phyloP scores from a whole-genome alignment of 2,329 filamentous ascomycete genomes.

The Cercospora canescens region DNA sequence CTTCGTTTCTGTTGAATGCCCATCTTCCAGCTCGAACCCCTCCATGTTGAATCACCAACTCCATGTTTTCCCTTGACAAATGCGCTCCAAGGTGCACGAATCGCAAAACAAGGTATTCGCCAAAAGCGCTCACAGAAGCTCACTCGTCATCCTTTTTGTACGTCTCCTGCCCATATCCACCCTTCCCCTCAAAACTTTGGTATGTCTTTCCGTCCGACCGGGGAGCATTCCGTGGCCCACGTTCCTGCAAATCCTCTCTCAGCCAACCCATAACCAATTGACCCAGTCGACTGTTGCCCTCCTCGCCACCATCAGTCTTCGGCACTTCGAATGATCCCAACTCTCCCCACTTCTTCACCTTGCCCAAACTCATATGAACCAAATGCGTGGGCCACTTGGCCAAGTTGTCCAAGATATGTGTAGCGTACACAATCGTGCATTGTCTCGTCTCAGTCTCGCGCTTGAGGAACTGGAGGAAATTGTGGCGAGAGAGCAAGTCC shows the following conservation, averaged over 20 bases:
- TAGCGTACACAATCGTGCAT: slow-evolving; percentile 96
- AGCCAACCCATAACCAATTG: slow-evolving; percentile 89
- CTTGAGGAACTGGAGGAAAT: slow-evolving; percentile 85
- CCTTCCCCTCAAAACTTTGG: slow-evolving; percentile 57
- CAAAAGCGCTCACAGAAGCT: no score
- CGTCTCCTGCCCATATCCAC: slow-evolving; percentile 64
- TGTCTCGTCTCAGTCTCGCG: slow-evolving; percentile 77
- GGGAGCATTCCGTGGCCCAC: slow-evolving; percentile 70
- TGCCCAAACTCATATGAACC: slow-evolving; percentile 90
- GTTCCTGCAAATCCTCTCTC: slow-evolving; percentile 71
- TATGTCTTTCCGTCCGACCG: slow-evolving; percentile 67
- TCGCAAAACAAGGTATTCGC: no score
- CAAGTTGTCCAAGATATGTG: slow-evolving; percentile 94
- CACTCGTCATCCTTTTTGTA: slow-evolving; percentile 23
- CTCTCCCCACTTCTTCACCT: slow-evolving; percentile 80
- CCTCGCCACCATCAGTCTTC: slow-evolving; percentile 48
- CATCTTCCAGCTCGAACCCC: no score
- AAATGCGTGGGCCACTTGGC: slow-evolving; percentile 94
- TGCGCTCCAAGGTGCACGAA: no score
- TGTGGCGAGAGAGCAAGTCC: slow-evolving; percentile 78
- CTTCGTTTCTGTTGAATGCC: no score
- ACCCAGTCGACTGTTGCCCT: slow-evolving; percentile 80
- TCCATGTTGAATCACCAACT: no score
- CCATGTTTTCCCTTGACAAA: no score
- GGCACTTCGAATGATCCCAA: slow-evolving; percentile 68